Evolutionary conservation across 148 eudicot genomes (phyloP), one percentile per base, ranked within the genome.

Genomic region (Amaranthus cruentus): DNA sequence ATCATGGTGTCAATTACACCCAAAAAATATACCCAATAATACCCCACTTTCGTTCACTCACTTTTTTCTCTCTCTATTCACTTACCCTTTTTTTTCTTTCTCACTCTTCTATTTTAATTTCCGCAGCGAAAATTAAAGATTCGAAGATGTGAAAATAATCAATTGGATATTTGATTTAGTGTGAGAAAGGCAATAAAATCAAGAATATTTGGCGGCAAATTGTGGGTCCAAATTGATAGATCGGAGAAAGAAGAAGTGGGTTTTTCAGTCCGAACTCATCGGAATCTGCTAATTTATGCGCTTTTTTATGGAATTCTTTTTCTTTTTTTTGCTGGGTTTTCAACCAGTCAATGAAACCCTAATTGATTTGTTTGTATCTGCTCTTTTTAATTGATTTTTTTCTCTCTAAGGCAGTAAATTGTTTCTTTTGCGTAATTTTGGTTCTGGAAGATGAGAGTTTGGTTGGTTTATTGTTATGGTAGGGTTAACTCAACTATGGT

Each of bases 191-290:
- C 6, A 21, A 56, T 43, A 59, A 52, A 8, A 54, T 53, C 38
- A 77, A 62, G 49, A 7, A 15, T 15, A 69, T 74, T 77, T 71
- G 77, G 72, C 75, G 61, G 78, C 69, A 65, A 71, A 75, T 58
- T 62, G 79, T 78, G 81, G 84, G 81, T 15, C 74, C 81, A 49
- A 75, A 55, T 44, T 42, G 62, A 54, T 69, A 79, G 79, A 79
- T 73, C 85, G 82, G 82, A 79, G 80, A 78, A 73, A 56, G 68
- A 52, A 68, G 70, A 70, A 49, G 59, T 62, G 64, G 79, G 72
- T 60, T 58, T 70, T 53, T 72, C 69, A 77, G 70, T 62, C 79
- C 68, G 77, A 75, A 78, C 76, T 82, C 79, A 79, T 72, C 84
- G 84, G 85, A 82, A 78, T 79, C 77, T 79, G 82, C 64, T 75